Percentiles rank a stretch among this genome's conserved stretches.
Conservation (phyloP, 1,284 basidiomycete genomes). For the Ceratobasidium sp. region DNA sequence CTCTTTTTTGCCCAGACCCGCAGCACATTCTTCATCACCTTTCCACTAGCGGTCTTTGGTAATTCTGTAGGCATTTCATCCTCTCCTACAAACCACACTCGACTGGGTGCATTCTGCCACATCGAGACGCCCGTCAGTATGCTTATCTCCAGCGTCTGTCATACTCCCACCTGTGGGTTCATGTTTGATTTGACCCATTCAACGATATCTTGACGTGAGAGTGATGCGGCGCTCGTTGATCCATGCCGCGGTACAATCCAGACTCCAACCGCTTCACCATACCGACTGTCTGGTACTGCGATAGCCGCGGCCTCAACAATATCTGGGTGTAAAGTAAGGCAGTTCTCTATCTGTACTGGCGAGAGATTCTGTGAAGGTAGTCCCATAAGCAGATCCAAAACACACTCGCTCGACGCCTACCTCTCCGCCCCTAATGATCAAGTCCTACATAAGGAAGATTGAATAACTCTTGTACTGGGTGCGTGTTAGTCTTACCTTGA, state of each 20-base stretch:
- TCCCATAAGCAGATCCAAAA: neutral
- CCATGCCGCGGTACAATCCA: constrained; percentile 68
- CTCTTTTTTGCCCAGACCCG: constrained; percentile 49
- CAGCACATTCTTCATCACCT: constrained; percentile 81
- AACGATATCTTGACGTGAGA: constrained; percentile 61
- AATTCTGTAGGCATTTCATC: constrained; percentile 63
- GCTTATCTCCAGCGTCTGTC: neutral
- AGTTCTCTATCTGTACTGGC: constrained; percentile 85
- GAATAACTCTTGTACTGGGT: constrained; percentile 29
- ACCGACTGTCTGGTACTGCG: constrained; percentile 71
- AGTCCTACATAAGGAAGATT: constrained; percentile 58
- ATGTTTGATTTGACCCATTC: constrained; percentile 61
- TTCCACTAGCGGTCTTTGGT: constrained; percentile 87
- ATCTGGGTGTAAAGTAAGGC: constrained; percentile 63
- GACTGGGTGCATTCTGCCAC: constrained; percentile 71
- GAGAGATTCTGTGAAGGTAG: constrained; percentile 67
- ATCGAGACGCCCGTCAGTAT: neutral
- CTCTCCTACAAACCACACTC: constrained; percentile 83
- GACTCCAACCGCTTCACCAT: constrained; percentile 79
- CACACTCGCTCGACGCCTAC: constrained; percentile 54
- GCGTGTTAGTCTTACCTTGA: constrained; percentile 71
- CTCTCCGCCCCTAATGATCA: constrained; percentile 89
- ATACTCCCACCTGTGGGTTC: constrained; percentile 71
- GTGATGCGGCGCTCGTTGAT: constrained; percentile 26
- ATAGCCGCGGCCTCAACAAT: constrained; percentile 78